A percentile compares a stretch with the other conserved stretches of the same genome.
These are phyloP conservation scores for Zygotorulaspora mrakii DNA, from an alignment of 1,139 yeast species.

Conservation along the genomic window DNA sequence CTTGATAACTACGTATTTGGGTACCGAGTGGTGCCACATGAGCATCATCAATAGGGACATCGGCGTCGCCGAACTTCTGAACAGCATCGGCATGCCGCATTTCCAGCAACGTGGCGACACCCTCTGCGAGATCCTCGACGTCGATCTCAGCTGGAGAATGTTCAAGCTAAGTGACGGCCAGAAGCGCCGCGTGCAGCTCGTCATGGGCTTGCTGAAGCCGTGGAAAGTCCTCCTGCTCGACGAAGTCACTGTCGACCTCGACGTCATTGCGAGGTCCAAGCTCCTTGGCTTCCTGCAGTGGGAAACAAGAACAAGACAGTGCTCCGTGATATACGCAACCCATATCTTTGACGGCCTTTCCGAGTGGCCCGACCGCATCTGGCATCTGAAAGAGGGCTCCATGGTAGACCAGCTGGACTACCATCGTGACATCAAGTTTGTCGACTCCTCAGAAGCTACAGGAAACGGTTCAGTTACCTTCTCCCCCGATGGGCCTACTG, in stretches of 20 bases:
- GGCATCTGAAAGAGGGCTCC: slow-evolving; percentile 74
- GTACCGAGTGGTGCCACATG: slow-evolving; percentile 97
- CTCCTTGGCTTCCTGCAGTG: slow-evolving; percentile 61
- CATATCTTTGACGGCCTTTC: slow-evolving; percentile 95
- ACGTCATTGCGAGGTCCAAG: slow-evolving; percentile 81
- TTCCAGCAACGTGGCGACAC: slow-evolving; percentile 72
- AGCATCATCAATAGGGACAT: slow-evolving; percentile 87
- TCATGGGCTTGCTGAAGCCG: slow-evolving; percentile 88
- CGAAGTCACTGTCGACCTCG: slow-evolving; percentile 94
- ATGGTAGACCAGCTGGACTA: slow-evolving; percentile 37
- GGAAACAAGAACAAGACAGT: slow-evolving; percentile 65
- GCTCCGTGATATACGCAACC: slow-evolving; percentile 85
- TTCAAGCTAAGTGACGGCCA: slow-evolving; percentile 91
- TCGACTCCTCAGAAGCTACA: slow-evolving; percentile 17
- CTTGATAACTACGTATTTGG: slow-evolving; percentile 75
- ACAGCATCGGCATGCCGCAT: slow-evolving; percentile 78
- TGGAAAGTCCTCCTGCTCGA: slow-evolving; percentile 82
- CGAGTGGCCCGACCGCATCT: slow-evolving; percentile 78
- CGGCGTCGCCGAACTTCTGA: slow-evolving; percentile 71
- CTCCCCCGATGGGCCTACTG: slow-evolving; percentile 17
- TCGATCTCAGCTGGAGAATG: slow-evolving; percentile 90
- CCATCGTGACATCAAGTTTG: slow-evolving; percentile 38
- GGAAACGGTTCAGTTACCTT: slow-evolving; percentile 21
- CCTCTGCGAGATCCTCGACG: slow-evolving; percentile 71
- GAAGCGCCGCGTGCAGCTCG: slow-evolving; percentile 85